These are phyloP conservation scores for Leccinum barrowsii DNA, from an alignment of 768 basidiomycete species.

Conservation along the genomic window DNA sequence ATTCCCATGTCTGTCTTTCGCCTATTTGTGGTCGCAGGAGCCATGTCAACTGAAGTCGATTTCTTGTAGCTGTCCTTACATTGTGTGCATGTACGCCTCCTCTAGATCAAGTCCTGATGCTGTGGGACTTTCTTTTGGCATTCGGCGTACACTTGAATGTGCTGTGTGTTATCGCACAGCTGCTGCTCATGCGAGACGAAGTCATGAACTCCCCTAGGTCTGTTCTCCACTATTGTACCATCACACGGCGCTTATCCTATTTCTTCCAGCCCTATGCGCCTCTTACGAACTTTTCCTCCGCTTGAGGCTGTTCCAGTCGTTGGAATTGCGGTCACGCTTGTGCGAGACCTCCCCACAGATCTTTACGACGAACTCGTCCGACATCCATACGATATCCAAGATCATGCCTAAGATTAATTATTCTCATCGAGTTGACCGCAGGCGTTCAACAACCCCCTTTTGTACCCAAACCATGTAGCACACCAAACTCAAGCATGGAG, in stretches of 20 bases:
- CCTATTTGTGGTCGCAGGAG: neutral
- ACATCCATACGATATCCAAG: constrained; percentile 69
- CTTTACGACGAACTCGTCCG: constrained; percentile 86
- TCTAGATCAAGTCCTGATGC: constrained; percentile 85
- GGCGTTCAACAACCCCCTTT: constrained; percentile 7
- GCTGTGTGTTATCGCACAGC: constrained; percentile 93
- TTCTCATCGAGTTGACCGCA: constrained; percentile 8
- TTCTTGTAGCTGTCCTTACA: constrained; percentile 75
- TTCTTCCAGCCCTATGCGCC: constrained; percentile 78
- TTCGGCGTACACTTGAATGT: constrained; percentile 97
- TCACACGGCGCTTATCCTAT: neutral
- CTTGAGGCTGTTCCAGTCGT: constrained; percentile 85
- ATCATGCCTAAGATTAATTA: constrained; percentile 10
- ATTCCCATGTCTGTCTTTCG: constrained; percentile 75
- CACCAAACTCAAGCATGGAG: constrained; percentile 5
- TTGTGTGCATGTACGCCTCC: constrained; percentile 97
- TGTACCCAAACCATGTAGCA: constrained; percentile 22
- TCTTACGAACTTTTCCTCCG: constrained; percentile 90
- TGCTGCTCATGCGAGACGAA: constrained; percentile 85
- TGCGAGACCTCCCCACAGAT: constrained; percentile 83
- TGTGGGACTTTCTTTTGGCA: constrained; percentile 97
- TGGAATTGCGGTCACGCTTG: constrained; percentile 90
- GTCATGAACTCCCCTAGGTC: constrained; percentile 87
- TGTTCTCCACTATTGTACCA: constrained; percentile 17
- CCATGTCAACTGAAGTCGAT: constrained; percentile 1